phyloP scores from a whole-genome alignment of 164 flowering plant species.

The Aristolochia contorta region DNA sequence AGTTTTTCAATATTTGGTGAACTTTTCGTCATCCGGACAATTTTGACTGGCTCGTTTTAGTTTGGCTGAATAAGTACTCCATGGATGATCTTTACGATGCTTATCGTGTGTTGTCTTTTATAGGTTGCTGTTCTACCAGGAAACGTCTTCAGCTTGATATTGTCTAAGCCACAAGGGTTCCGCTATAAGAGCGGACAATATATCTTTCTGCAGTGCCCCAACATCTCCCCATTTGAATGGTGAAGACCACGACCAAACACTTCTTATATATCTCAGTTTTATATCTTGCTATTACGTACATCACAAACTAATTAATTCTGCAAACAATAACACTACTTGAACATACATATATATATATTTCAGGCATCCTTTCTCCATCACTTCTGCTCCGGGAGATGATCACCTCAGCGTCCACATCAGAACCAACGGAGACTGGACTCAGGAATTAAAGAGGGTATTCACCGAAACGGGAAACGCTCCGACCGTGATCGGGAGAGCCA shows the following conservation, averaged over 20 bases:
- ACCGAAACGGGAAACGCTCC: slow-evolving; percentile 41
- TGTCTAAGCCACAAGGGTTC: slow-evolving; percentile 82
- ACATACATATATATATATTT: not conserved
- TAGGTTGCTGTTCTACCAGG: slow-evolving; percentile 89
- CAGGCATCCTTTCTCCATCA: slow-evolving; percentile 97
- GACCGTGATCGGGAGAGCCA: slow-evolving; percentile 44
- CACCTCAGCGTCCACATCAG: slow-evolving; percentile 90
- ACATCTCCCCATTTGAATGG: slow-evolving; percentile 89
- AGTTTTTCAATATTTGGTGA: no score
- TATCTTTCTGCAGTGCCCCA: slow-evolving; percentile 76
- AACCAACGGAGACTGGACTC: slow-evolving; percentile 89
- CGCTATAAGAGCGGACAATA: slow-evolving; percentile 93
- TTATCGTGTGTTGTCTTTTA: not conserved
- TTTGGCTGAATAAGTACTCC: no score
- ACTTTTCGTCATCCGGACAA: no score
- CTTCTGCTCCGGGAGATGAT: slow-evolving; percentile 90
- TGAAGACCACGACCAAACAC: slow-evolving; percentile 15
- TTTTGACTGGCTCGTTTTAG: no score
- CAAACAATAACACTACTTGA: no score
- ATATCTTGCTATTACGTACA: not conserved
- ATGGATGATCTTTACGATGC: no score
- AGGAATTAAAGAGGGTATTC: slow-evolving; percentile 65
- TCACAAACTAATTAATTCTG: no score
- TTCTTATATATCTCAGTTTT: not conserved
- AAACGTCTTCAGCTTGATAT: slow-evolving; percentile 63